A percentile compares a stretch with the other conserved stretches of the same genome.
Conservation (phyloP, 225 moss, liverwort and hornwort genomes). For the Sphagnum contortum region DNA sequence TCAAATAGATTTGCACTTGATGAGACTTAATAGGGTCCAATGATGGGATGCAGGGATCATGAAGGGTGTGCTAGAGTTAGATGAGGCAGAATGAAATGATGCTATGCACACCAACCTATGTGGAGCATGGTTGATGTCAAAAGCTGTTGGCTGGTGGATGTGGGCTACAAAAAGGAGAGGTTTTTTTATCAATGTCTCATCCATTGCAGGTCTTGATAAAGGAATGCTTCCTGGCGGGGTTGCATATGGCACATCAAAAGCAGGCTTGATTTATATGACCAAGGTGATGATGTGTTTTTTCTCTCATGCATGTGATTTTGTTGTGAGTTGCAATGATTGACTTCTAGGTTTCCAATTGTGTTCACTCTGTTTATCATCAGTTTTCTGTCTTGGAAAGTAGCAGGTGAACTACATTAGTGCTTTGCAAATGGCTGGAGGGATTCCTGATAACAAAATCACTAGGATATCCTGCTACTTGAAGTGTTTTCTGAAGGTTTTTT, state of each 20-base stretch:
- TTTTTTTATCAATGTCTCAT: slow-evolving; percentile 73
- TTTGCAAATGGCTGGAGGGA: no score
- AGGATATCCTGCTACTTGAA: no score
- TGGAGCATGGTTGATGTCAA: slow-evolving; percentile 70
- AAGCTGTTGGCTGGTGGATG: slow-evolving; percentile 65
- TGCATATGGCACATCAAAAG: slow-evolving; percentile 56
- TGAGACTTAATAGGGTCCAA: neutral
- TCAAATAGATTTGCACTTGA: no score
- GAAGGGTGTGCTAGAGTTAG: slow-evolving; percentile 27
- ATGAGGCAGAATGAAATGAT: slow-evolving; percentile 59
- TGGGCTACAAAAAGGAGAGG: slow-evolving; percentile 35
- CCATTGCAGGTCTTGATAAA: slow-evolving; percentile 42
- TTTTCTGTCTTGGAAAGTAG: no score
- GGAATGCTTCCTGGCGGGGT: slow-evolving; percentile 40
- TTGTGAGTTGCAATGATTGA: no score
- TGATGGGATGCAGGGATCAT: slow-evolving; percentile 30
- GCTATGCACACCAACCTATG: slow-evolving; percentile 49
- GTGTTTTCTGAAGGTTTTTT: no score
- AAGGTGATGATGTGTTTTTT: slow-evolving; percentile 22
- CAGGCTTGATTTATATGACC: slow-evolving; percentile 46
- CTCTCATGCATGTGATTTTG: no score
- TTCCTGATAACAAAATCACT: no score
- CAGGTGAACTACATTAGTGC: no score
- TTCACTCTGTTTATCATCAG: no score
- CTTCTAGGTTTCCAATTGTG: no score